Conservation (phyloP, 2,329 filamentous ascomycete species). For the Ascochyta viciae-villosae region DNA sequence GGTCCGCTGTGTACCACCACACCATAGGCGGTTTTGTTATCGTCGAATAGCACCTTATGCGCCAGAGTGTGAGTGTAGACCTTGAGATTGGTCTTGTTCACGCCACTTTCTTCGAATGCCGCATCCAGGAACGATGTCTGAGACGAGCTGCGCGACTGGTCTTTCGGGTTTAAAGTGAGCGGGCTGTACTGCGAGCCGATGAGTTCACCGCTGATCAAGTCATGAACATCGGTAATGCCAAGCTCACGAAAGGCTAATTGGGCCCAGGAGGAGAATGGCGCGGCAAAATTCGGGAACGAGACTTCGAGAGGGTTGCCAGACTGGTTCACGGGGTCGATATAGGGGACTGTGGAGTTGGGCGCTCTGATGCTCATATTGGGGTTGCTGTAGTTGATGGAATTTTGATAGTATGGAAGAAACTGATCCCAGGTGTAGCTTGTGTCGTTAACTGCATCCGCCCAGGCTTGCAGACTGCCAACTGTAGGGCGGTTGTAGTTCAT, state of each 20-base stretch:
- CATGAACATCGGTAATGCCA: conserved; percentile 17
- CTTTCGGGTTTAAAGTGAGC: conserved; percentile 33
- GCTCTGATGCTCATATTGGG: no score
- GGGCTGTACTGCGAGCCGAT: conserved; percentile 19
- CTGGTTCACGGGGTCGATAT: background rate
- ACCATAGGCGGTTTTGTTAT: background rate
- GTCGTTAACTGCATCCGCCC: no score
- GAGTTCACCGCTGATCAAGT: conserved; percentile 24
- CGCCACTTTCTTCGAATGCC: background rate
- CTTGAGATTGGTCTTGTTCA: conserved; percentile 6
- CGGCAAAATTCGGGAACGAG: conserved; percentile 26
- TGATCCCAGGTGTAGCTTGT: no score
- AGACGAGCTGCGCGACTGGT: conserved; percentile 16
- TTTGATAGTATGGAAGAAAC: no score
- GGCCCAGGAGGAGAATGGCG: conserved; percentile 21
- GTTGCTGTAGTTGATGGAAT: no score
- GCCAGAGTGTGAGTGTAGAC: conserved; percentile 46
- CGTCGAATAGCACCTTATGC: conserved; percentile 44
- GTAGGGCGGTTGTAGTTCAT: no score
- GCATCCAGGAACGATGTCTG: conserved; percentile 11
- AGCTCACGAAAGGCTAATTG: conserved; percentile 18
- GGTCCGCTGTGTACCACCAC: no score
- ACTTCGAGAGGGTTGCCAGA: conserved; percentile 17
- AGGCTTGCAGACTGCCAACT: no score
- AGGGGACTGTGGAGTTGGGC: background rate